Percentiles rank a stretch among this genome's conserved stretches.
phyloP scores from a whole-genome alignment of 441 rosid genomes.

The Adansonia gregorii region DNA sequence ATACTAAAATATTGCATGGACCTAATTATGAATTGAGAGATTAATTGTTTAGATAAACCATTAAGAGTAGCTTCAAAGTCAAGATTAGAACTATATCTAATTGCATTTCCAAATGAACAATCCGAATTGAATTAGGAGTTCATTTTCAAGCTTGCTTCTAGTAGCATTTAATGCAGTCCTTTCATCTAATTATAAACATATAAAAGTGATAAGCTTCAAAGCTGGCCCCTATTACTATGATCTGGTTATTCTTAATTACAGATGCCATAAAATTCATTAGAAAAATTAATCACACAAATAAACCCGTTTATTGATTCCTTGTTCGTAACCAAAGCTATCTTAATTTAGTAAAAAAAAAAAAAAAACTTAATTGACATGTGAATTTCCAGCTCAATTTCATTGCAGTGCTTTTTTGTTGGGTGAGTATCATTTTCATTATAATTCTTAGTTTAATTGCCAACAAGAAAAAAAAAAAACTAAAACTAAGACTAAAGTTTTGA shows the following conservation, averaged over 20 bases:
- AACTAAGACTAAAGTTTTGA: too few species aligned
- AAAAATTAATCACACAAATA: not conserved
- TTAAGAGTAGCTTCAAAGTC: slow-evolving; percentile 22
- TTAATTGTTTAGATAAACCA: not conserved
- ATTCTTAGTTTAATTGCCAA: not conserved
- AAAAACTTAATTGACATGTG: not conserved
- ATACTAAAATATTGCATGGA: not conserved
- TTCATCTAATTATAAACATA: not conserved
- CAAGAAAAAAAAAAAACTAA: too few species aligned
- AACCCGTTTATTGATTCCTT: not conserved
- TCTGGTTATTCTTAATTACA: not conserved
- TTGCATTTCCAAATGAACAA: slow-evolving; percentile 1
- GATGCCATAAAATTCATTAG: not conserved
- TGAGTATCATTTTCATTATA: not conserved
- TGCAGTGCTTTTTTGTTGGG: not conserved
- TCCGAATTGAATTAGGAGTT: not conserved
- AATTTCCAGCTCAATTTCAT: slow-evolving; percentile 4
- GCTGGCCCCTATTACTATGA: slow-evolving; percentile 2
- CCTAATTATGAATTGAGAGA: slow-evolving; percentile 12
- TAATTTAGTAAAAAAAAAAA: not conserved
- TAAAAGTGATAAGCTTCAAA: not conserved
- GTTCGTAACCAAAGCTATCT: not conserved
- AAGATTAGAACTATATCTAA: slow-evolving; percentile 6
- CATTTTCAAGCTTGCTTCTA: not conserved
- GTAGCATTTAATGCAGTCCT: not conserved